Evolutionary conservation across 768 basidiomycete species (phyloP), one percentile per base, ranked within the genome.

Genomic region (Tubosaeta sp.): DNA sequence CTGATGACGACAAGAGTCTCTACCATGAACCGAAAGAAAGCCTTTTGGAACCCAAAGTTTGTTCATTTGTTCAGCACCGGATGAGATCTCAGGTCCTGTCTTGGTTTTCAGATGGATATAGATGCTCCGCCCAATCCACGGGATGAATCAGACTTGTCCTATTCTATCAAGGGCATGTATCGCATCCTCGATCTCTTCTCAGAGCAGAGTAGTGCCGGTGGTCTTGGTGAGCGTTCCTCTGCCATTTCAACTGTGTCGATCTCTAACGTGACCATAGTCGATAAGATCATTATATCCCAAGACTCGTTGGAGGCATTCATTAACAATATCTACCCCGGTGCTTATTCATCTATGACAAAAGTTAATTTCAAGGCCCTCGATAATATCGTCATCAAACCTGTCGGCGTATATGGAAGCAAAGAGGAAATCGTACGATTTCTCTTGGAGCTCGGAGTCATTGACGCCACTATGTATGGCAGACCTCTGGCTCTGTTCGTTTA

Each of bases 201-300:
- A 9, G 29, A 29, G 29, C 29, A 29, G 43, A 75, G 74, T 0
- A 79, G 72, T 37, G 74, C 33, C 33, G 14, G 77, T 4, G 79
- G 81, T 1, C 69, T 82, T 5, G 82, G 82, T 81, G 56, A 52
- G 64, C 14, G 17, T 38, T 14, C 14, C 17, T 5, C 22, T 22
- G 22, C 41, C 6, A 11, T 16, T 8, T 5, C 17, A 5, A 5
- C 16, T 34, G 10, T 33, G 34, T 9, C 33, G 13, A 52, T 34
- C 1, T 12, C 44, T 19, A 14, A 16, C 44, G 12, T 45, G 16
- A 22, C 16, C 43, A 22, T 53, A 82, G 83, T 83, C 34, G 81
- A 83, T 58, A 85, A 85, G 59, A 75, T 84, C 31, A 77, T 85
- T 61, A 85, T 85, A 27, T 70, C 72, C 2, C 79, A 82, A 60